phyloP scores from a whole-genome alignment of 2,329 filamentous ascomycete species.

The Colletotrichum caudatum region DNA sequence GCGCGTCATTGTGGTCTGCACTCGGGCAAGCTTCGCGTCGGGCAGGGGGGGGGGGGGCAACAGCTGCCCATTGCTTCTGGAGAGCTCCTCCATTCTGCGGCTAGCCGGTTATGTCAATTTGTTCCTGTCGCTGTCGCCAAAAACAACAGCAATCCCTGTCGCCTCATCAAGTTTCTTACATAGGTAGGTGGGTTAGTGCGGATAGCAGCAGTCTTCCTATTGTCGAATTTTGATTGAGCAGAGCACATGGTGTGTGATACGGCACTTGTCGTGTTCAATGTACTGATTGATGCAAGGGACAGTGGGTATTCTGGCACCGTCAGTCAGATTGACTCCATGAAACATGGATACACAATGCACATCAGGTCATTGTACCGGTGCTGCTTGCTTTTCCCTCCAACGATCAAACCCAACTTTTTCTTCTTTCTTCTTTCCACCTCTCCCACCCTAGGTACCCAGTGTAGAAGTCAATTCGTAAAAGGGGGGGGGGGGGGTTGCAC shows the following conservation, averaged over 20 bases:
- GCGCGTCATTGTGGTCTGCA: conserved; percentile 12
- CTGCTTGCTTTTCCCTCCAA: not conserved
- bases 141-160: not conserved
- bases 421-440: not conserved
- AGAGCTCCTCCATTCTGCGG: conserved; percentile 1
- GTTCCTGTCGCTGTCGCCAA: not conserved
- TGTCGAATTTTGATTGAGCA: not conserved
- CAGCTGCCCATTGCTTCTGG: conserved; percentile 16
- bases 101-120: not conserved
- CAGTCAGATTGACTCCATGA: not conserved
- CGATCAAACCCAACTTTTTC: not conserved
- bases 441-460: not conserved
- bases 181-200: not conserved
- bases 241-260: not conserved
- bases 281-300: not conserved
- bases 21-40: not conserved
- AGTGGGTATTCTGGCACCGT: too few species aligned
- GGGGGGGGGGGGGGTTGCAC: not conserved
- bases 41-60: conserved; percentile 6
- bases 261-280: not conserved
- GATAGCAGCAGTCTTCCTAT: not conserved
- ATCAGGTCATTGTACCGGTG: not conserved
- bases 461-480: not conserved
- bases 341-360: not conserved
- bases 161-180: not conserved